phyloP scores from a whole-genome alignment of 495 filamentous ascomycete species.

The Alectoria sarmentosa region DNA sequence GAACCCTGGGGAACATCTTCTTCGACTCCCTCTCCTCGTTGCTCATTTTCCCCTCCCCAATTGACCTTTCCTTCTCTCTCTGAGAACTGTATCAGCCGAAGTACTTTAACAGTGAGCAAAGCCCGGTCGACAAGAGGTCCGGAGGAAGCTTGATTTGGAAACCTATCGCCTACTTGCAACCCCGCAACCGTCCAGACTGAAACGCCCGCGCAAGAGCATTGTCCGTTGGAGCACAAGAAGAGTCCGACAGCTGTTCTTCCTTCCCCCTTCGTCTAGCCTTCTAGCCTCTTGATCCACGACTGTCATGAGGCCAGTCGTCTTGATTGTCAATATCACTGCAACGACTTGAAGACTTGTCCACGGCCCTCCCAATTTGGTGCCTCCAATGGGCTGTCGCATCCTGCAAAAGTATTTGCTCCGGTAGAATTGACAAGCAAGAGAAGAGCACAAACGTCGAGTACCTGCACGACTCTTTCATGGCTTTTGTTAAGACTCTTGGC shows the following conservation, averaged over 20 bases:
- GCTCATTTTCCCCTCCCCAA: background rate
- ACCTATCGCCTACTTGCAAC: background rate
- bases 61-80: background rate
- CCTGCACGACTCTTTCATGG: background rate
- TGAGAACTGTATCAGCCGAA: background rate
- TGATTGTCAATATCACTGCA: background rate
- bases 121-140: background rate
- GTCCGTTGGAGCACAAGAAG: background rate
- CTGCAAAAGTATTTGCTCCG: background rate
- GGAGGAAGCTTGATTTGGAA: background rate
- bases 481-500: background rate
- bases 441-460: background rate
- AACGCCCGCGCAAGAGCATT: background rate
- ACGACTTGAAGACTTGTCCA: background rate
- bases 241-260: background rate
- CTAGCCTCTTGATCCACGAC: background rate
- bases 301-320: background rate
- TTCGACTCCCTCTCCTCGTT: slow-evolving; percentile 7
- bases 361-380: background rate
- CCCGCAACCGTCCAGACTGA: background rate
- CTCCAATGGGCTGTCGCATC: slow-evolving; percentile 1
- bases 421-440: background rate
- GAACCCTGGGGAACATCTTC: slow-evolving; percentile 10
- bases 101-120: background rate
- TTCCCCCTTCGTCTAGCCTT: background rate